These are phyloP conservation scores for Suillus occidentalis DNA, from an alignment of 768 basidiomycete species.

Conservation along the genomic window DNA sequence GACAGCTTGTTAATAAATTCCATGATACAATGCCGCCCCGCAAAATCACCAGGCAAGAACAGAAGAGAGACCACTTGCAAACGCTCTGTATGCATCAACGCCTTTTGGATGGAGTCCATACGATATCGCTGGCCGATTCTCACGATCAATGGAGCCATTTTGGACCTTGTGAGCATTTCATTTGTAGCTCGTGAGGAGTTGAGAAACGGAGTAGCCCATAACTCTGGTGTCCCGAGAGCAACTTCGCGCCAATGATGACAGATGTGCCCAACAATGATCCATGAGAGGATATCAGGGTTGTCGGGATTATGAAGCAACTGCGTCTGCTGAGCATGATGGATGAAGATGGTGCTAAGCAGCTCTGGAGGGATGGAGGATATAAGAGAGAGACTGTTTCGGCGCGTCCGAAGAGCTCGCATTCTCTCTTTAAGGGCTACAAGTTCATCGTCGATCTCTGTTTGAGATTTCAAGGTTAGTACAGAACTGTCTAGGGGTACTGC, in stretches of 20 bases:
- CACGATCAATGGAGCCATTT: constrained; percentile 33
- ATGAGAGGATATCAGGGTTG: background rate
- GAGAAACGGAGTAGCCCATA: constrained; percentile 41
- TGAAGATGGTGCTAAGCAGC: constrained; percentile 7
- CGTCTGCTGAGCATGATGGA: background rate
- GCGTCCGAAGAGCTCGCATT: constrained; percentile 5
- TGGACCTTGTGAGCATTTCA: constrained; percentile 47
- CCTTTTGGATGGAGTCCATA: constrained; percentile 29
- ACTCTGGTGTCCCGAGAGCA: constrained; percentile 36
- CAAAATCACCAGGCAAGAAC: constrained; percentile 21
- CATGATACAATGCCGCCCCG: constrained; percentile 18
- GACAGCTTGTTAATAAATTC: constrained; percentile 27
- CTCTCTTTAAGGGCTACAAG: background rate
- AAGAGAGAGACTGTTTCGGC: constrained; percentile 9
- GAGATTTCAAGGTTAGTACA: background rate
- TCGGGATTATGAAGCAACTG: background rate
- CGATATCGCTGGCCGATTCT: constrained; percentile 28
- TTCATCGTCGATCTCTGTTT: constrained; percentile 7
- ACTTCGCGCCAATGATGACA: constrained; percentile 39
- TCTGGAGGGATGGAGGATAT: constrained; percentile 11
- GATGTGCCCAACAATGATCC: constrained; percentile 9
- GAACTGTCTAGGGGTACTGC: background rate
- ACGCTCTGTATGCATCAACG: constrained; percentile 34
- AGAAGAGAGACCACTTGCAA: constrained; percentile 34
- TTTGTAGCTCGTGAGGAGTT: constrained; percentile 36